Evolutionary conservation across 192 early-diverging fungal species (phyloP).

Genomic region (Funneliformis mosseae): DNA sequence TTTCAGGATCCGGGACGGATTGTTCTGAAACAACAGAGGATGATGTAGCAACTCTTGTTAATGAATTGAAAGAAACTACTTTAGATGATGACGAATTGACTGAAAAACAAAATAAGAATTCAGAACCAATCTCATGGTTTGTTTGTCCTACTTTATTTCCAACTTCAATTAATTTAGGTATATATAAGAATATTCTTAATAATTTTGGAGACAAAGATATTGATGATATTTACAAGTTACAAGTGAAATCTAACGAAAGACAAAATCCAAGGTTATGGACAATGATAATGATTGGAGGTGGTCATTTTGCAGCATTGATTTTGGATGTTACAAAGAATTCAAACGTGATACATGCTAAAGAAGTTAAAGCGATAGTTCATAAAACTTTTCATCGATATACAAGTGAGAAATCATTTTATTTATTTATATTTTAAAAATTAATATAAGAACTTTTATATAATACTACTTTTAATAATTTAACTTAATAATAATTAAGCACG

Average conservation of each 20-base stretch:
- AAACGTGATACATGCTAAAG: conserved; percentile 34
- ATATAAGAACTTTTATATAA: neutral
- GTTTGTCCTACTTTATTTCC: conserved; percentile 37
- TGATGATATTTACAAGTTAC: neutral
- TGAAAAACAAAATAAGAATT: conserved; percentile 1
- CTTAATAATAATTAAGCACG: conserved; percentile 52
- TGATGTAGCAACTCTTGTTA: neutral
- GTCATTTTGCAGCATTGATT: conserved; percentile 90
- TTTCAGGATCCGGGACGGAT: conserved; percentile 34
- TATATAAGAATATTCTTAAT: conserved; percentile 14
- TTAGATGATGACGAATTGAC: conserved; percentile 33
- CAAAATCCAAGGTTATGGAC: conserved; percentile 64
- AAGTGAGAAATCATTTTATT: conserved; percentile 48
- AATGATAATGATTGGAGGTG: conserved; percentile 78
- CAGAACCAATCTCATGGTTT: conserved; percentile 16
- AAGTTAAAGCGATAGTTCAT: conserved; percentile 65
- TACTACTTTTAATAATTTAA: neutral
- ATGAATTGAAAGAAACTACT: conserved; percentile 18
- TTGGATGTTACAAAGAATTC: conserved; percentile 64
- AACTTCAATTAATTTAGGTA: conserved; percentile 33
- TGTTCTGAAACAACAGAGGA: conserved; percentile 4
- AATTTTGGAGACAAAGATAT: neutral
- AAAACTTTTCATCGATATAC: conserved; percentile 98
- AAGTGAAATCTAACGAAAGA: neutral
- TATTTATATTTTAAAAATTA: neutral